Conservation (phyloP, 164 flowering plant species). For the Litsea cubeba region DNA sequence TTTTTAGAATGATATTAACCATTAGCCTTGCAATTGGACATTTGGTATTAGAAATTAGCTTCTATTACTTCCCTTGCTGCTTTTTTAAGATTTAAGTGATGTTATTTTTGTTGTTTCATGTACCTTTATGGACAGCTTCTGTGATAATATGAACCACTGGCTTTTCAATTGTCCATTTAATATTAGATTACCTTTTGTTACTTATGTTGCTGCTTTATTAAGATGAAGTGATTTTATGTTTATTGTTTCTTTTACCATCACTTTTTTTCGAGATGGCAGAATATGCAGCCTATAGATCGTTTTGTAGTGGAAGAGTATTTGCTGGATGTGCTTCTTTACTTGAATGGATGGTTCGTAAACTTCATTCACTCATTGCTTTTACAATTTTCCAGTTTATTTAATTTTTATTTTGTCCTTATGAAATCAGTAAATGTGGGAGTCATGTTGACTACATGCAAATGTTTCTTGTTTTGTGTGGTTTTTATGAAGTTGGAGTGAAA, state of each 20-base stretch:
- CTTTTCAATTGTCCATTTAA: not conserved
- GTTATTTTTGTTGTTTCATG: not conserved
- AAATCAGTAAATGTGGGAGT: too few species aligned
- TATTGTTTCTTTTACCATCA: not conserved
- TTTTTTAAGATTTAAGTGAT: not conserved
- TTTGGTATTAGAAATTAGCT: not conserved
- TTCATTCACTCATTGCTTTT: not conserved
- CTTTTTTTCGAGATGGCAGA: conserved; percentile 43
- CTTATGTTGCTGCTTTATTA: not conserved
- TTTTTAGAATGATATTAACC: not conserved
- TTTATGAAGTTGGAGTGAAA: too few species aligned
- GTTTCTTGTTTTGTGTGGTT: too few species aligned
- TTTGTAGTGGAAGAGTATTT: conserved; percentile 88
- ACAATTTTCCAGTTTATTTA: not conserved
- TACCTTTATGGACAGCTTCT: not conserved
- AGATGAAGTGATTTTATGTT: too few species aligned
- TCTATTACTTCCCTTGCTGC: not conserved
- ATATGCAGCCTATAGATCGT: conserved; percentile 89
- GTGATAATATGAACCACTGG: not conserved
- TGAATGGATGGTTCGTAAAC: conserved; percentile 90
- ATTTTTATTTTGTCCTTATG: not conserved
- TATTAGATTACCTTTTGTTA: not conserved
- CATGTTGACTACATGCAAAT: too few species aligned
- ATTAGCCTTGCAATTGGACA: not conserved
- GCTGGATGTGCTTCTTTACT: conserved; percentile 82